Evolutionary conservation across 352 stramenopile genomes (phyloP), one percentile per base, ranked within the genome.

Genomic region (Phytophthora aleatoria): DNA sequence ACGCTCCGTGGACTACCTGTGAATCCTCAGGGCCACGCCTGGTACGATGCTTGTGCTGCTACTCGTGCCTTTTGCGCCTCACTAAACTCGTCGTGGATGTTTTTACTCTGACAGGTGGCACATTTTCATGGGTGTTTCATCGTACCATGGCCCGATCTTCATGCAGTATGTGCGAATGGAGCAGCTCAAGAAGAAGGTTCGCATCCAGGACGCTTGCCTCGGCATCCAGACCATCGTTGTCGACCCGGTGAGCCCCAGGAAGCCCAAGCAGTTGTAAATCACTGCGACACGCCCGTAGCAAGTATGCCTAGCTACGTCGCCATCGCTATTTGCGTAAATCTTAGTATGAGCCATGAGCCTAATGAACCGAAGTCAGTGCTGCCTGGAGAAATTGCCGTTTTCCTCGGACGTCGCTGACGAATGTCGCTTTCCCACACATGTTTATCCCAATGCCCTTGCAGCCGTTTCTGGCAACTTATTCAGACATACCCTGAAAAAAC

Each of bases 101-200:
- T 43, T 20, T 24, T 31, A n/a, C 28, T 20, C n/a, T 24, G 24
- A 6, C 42, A 85, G 77, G 77, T 94, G 85, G 83, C 85, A 94
- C 67, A 72, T 91, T 24, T 85, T 94, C 69, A 90, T 90, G 74
- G 81, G 83, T 38, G 65, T 94, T n/a, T 84, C 81, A 26, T 82
- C 64, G 3, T 94, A 94, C 69, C 77, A 91, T 59, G 85, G 85
- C 10, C 81, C 83, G 0, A 78, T 94, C 28, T 94, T 92, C 54
- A 92, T 92, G 85, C 85, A 94, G 68, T 94, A 89, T 64, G 81
- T 94, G 42, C 85, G 85, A 26, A 82, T 86, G 61, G 83, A 92
- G 67, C 74, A 92, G 70, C 83, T 87, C 24, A 57, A 92, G 61
- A 71, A 77, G 43, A 88, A 89, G 44, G 73, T 72, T 43, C 69